Evolutionary conservation across 2,329 filamentous ascomycete genomes (phyloP).

Genomic region (Harringtonia lauricola): DNA sequence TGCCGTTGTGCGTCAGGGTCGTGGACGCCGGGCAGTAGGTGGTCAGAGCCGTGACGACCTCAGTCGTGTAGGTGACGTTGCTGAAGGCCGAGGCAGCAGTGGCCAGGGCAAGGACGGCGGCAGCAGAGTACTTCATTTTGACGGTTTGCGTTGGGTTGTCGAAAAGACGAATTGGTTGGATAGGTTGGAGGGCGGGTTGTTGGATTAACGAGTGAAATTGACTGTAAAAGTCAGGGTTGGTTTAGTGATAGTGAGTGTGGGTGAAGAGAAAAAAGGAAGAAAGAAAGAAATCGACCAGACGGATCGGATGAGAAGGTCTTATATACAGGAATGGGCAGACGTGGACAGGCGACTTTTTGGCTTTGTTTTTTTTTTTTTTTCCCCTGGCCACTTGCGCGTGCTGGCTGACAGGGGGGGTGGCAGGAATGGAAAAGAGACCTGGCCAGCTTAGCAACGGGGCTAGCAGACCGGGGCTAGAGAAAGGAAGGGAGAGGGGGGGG

Average conservation of each 20-base stretch:
- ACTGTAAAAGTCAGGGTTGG: conserved; percentile 41
- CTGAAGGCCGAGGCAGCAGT: conserved; percentile 28
- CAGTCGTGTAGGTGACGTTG: conserved; percentile 47
- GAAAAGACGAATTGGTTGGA: conserved; percentile 19
- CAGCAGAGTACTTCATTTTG: conserved; percentile 56
- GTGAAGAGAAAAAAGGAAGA: conserved; percentile 31
- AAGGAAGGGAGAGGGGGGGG: too few relatives aligned
- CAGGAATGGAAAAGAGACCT: too few relatives aligned
- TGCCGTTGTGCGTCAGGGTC: conserved; percentile 48
- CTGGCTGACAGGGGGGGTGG: background rate
- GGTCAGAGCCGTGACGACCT: conserved; percentile 54
- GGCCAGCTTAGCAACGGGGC: too few relatives aligned
- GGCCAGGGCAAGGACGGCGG: conserved; percentile 39
- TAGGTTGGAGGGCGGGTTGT: conserved; percentile 18
- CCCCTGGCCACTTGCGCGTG: background rate
- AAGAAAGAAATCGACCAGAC: conserved; percentile 21
- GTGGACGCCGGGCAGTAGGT: conserved; percentile 65
- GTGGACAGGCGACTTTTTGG: too few relatives aligned
- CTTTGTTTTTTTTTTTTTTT: too few relatives aligned
- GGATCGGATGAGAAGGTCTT: conserved; percentile 14
- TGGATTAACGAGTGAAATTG: conserved; percentile 45
- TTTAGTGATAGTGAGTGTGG: conserved; percentile 36
- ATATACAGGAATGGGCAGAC: conserved; percentile 9
- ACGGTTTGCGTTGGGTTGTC: conserved; percentile 30
- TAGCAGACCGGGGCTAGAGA: too few relatives aligned